Base-by-base conservation (phyloP, 176 grass and related monocot genomes). In the Stipa capillata region DNA sequence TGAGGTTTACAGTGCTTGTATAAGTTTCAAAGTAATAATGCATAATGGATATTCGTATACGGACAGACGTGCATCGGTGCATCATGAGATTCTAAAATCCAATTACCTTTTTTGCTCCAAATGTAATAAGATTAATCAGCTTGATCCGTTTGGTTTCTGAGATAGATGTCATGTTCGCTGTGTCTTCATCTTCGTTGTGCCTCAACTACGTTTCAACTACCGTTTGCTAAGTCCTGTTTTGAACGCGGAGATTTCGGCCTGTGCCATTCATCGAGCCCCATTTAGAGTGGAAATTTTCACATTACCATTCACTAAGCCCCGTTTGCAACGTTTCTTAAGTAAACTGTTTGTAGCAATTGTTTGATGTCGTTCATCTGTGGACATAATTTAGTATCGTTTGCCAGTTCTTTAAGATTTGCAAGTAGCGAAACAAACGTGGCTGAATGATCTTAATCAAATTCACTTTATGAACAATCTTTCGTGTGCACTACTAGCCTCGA, bases 11-110 rank as follows among this genome's bases (percentile, higher is more conserved):
- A 76, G 27, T 43, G 74, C 82, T 75, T 68, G 29, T 82, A 12
- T 69, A 84, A 82, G 49, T 68, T 79, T 83, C 44, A 42, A 79
- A 74, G 69, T 84, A 81, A 80, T 85, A 81, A 79, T 65, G 44
- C 45, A 79, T 23, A 75, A 70, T 49, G 67, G 43, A 70, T 70
- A 40, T 70, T 55, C 76, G 70, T 89, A 84, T 68, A 88, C 53
- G 44, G 25, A 61, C 34, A 49, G 31, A 28, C 34, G 37, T 76
- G 57, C 44, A 28, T 39, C 69, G 62, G 10, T 76, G 42, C 62
- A 48, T 32, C 25, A 41, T 52, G 16, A 58, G 41, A 83, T 33
- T 65, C 35, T 23, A 25, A 78, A 43, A 7, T 83, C 31, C 13
- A 31, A 41, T 28, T 5, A 27, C 1, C 5, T 24, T 23, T 57